Conservation (phyloP, 2,329 filamentous ascomycete genomes). For the Fusarium nelsonii region DNA sequence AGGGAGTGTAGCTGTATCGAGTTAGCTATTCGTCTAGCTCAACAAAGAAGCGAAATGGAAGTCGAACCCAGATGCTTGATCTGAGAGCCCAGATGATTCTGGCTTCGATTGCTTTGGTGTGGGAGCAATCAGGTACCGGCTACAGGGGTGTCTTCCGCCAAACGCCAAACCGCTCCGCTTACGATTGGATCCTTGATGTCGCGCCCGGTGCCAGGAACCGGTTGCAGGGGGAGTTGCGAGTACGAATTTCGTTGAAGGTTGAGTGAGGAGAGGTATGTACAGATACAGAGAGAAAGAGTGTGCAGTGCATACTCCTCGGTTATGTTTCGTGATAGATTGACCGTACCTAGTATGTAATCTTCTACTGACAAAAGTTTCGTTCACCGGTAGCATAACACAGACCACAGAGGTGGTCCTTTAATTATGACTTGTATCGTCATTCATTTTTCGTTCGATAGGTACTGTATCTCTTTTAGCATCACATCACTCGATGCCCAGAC, state of each 20-base stretch:
- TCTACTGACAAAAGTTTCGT: conserved; percentile 1
- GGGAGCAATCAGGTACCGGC: conserved; percentile 47
- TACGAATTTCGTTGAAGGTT: conserved; percentile 26
- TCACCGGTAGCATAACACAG: neutral
- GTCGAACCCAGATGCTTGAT: conserved; percentile 31
- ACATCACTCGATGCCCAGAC: conserved; percentile 8
- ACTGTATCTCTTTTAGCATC: neutral
- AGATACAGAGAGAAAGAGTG: neutral
- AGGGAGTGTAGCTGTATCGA: conserved; percentile 20
- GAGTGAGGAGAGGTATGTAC: neutral
- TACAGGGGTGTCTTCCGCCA: conserved; percentile 43
- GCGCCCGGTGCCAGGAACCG: conserved; percentile 43
- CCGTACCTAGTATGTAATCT: neutral
- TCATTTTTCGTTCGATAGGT: neutral
- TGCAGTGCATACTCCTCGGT: neutral
- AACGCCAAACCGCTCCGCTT: conserved; percentile 43
- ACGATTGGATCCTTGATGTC: conserved; percentile 30
- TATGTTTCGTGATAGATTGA: neutral
- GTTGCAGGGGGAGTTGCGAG: conserved; percentile 36
- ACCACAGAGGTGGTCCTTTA: neutral
- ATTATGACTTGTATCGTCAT: conserved; percentile 8
- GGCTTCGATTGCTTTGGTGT: conserved; percentile 30
- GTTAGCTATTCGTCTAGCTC: conserved; percentile 22
- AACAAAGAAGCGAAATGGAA: conserved; percentile 44
- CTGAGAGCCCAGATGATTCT: conserved; percentile 10